These are phyloP conservation scores for Phaffomyces antillensis DNA, from an alignment of 805 yeast genomes.

Conservation along the genomic window DNA sequence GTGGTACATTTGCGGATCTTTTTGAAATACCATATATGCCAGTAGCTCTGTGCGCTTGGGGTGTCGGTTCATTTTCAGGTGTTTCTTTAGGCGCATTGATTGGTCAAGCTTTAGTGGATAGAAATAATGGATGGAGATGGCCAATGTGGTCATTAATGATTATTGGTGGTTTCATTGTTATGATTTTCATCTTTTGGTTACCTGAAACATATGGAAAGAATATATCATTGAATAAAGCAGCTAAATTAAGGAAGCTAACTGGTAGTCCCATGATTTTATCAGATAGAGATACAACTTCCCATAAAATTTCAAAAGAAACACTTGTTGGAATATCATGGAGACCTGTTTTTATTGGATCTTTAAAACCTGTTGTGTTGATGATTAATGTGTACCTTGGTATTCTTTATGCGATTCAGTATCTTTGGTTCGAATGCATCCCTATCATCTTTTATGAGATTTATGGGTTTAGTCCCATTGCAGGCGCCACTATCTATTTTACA, in stretches of 20 bases:
- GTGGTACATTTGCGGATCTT: slow-evolving; percentile 49
- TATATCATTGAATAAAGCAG: slow-evolving; percentile 40
- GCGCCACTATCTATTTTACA: slow-evolving; percentile 41
- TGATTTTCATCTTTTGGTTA: slow-evolving; percentile 32
- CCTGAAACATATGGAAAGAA: slow-evolving; percentile 45
- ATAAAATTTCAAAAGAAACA: slow-evolving; percentile 14
- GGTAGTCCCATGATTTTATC: slow-evolving; percentile 40
- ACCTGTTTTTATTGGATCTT: slow-evolving; percentile 41
- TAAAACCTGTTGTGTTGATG: slow-evolving; percentile 52
- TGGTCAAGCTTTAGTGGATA: slow-evolving; percentile 43
- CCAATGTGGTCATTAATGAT: slow-evolving; percentile 45
- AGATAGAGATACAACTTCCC: slow-evolving; percentile 24
- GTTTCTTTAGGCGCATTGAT: slow-evolving; percentile 51
- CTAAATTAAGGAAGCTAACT: slow-evolving; percentile 40
- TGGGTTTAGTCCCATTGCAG: slow-evolving; percentile 39
- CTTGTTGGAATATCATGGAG: slow-evolving; percentile 34
- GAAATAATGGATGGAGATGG: slow-evolving; percentile 45
- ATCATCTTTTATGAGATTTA: slow-evolving; percentile 40
- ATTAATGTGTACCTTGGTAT: slow-evolving; percentile 46
- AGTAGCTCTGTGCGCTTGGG: slow-evolving; percentile 43
- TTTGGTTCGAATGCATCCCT: slow-evolving; percentile 60
- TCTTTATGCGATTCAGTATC: slow-evolving; percentile 44
- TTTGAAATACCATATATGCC: slow-evolving; percentile 36
- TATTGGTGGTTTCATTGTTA: slow-evolving; percentile 30
- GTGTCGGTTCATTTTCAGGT: slow-evolving; percentile 46